Base-by-base conservation (phyloP, 768 basidiomycete species). In the Naganishia antarctica region DNA sequence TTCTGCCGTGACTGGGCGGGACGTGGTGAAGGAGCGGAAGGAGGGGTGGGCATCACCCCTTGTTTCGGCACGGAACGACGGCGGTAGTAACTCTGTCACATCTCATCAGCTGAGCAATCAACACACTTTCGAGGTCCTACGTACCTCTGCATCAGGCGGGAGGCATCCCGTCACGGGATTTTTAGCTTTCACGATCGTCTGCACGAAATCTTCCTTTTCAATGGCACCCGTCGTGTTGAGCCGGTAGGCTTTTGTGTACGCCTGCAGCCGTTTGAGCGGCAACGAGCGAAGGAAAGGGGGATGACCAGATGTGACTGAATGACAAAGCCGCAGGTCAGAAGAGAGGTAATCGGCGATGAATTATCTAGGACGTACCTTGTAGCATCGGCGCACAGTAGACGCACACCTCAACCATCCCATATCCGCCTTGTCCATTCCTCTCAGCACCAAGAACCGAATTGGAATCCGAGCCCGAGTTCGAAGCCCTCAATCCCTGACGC, bases 201-300 rank as follows among this genome's bases (percentile, higher is more conserved):
- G 73, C 25, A 77, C 74, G 45, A 76, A 77, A 51, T 77, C 76
- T 57, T 77, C 76, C 65, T 77, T 77, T 69, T 74, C 49, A 71
- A 75, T 61, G 70, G 73, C 37, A 70, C 49, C 45, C 63, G 69
- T 0, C 58, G 69, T 53, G 71, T 71, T 57, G 1, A 67, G 29
- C 46, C 71, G 66, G 53, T 76, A 77, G 21, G 74, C 74, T 23
- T 70, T 70, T 1, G 74, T 65, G 59, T 76, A 77, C 31, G 71
- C 70, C 63, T 77, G 74, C 46, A 77, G 69, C 29, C 76, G 64
- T 64, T 77, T 75, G 32, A 77, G 53, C 1, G 76, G 74, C 47
- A 76, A 46, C 4, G 70, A 62, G 48, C 76, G 67, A 0, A 77
- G 67, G 23, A 68, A 68, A 6, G 63, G 47, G 15, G 71, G 23